A percentile compares a stretch with the other conserved stretches of the same genome.
phyloP scores from a whole-genome alignment of 2,329 filamentous ascomycete species.

The Atkinsonella hypoxylon region DNA sequence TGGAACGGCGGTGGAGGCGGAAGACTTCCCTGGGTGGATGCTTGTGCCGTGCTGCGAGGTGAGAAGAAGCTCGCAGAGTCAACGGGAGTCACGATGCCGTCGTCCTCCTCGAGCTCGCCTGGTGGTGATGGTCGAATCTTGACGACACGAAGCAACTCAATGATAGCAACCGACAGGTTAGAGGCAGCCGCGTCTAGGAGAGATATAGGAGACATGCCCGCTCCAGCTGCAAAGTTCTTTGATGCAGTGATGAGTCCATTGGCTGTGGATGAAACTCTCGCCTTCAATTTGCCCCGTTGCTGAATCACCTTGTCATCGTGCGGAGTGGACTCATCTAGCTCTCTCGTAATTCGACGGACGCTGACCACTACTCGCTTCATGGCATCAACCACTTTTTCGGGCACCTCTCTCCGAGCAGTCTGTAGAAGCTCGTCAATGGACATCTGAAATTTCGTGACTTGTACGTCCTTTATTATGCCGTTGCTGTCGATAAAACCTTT shows the following conservation, averaged over 20 bases:
- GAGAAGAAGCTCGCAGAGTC: constrained; percentile 61
- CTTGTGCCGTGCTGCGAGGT: constrained; percentile 33
- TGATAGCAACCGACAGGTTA: constrained; percentile 72
- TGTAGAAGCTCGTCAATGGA: constrained; percentile 83
- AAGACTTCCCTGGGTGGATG: constrained; percentile 26
- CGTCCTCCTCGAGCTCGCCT: constrained; percentile 66
- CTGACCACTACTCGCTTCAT: constrained; percentile 79
- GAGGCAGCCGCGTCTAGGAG: constrained; percentile 87
- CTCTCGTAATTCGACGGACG: constrained; percentile 74
- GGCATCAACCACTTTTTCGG: constrained; percentile 64
- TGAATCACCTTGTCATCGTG: constrained; percentile 42
- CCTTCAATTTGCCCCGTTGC: constrained; percentile 59
- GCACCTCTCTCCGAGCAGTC: constrained; percentile 59
- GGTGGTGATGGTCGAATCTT: constrained; percentile 70
- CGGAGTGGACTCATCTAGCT: constrained; percentile 50
- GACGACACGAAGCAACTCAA: constrained; percentile 72
- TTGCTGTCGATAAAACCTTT: constrained; percentile 56
- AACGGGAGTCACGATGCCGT: constrained; percentile 51
- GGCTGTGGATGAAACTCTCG: constrained; percentile 78
- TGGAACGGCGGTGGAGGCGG: constrained; percentile 45
- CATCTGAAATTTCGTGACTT: constrained; percentile 91
- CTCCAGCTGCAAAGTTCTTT: constrained; percentile 76
- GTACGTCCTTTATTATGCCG: constrained; percentile 78
- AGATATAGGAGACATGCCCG: constrained; percentile 83
- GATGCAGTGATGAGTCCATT: constrained; percentile 93